Base-by-base conservation (phyloP, 495 filamentous ascomycete genomes). In the Evernia prunastri region DNA sequence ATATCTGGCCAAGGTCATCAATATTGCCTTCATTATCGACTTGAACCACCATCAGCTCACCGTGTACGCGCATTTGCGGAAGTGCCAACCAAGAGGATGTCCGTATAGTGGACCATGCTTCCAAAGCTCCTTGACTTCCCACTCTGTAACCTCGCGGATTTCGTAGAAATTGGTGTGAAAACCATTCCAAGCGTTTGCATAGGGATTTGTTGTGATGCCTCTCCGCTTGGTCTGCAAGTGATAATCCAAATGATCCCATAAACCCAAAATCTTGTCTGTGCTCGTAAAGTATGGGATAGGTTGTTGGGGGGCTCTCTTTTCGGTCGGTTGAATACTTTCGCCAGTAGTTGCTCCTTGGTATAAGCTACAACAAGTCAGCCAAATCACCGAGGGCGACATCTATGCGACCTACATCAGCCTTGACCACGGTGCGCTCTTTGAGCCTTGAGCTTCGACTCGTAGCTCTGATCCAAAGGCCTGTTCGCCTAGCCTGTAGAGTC, bases 151-250 rank as follows among this genome's bases (percentile, higher is more conserved):
- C 43, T 70, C 66, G 40, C 66, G 23, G 35, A 70, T 65, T 57
- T 70, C 69, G 60, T 70, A 70, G 45, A 68, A 70, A 4, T 59
- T 64, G 3, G 69, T 70, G 51, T 70, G 69, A 42, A 70, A 70
- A 5, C 69, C 69, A 11, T 54, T 59, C 56, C 59, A 63, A 27
- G 54, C 29, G 39, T 13, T 58, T 33, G 39, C 43, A 42, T 69
- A 63, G 18, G 64, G 64, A 35, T 69, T 69, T 10, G 61, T 64
- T 39, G 61, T 66, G 31, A 61, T 63, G 15, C 53, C 58, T 42
- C 69, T 59, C 23, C 59, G 60, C 54, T 70, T 70, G 25, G 66
- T 47, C 45, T 67, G 63, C 31, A 70, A 37, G 59, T 70, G 66
- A 27, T 36, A 63, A 23, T 63, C 65, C 18, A 70, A 27, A 43